A percentile compares a stretch with the other conserved stretches of the same genome.
These are phyloP conservation scores for Populus hybrid DNA, from an alignment of 441 rosid genomes.

Conservation along the genomic window DNA sequence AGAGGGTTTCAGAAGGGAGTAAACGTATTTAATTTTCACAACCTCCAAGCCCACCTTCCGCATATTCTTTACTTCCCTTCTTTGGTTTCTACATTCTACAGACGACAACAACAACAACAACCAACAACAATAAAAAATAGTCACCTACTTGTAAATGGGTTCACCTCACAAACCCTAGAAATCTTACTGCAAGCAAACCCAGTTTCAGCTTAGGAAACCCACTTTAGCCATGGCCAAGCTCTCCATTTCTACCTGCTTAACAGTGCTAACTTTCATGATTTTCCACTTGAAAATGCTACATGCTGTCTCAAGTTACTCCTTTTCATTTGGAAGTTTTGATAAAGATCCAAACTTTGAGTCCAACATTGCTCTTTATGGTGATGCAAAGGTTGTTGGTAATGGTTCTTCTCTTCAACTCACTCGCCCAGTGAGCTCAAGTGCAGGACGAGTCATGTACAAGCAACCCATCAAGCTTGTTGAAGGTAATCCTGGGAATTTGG, in stretches of 20 bases:
- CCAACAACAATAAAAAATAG: constrained; percentile 21
- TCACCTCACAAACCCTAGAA: constrained; percentile 44
- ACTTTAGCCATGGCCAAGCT: constrained; percentile 41
- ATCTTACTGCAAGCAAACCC: constrained; percentile 6
- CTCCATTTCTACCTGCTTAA: constrained; percentile 30
- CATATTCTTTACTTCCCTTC: constrained; percentile 32
- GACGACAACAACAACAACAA: constrained; percentile 20
- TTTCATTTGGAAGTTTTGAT: constrained; percentile 45
- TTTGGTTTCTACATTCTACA: constrained; percentile 18
- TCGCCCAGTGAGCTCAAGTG: constrained; percentile 39
- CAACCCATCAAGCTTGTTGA: constrained; percentile 64
- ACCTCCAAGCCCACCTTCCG: constrained; percentile 35
- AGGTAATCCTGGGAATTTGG: constrained; percentile 49
- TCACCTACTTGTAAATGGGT: constrained; percentile 35
- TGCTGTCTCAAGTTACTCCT: constrained; percentile 39
- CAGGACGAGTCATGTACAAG: constrained; percentile 59
- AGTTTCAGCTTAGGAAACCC: constrained; percentile 27
- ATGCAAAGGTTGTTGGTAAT: constrained; percentile 45
- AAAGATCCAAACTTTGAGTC: constrained; percentile 45
- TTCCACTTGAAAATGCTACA: constrained; percentile 32
- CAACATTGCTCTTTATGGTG: constrained; percentile 58
- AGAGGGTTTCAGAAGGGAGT: constrained; percentile 33
- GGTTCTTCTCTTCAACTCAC: constrained; percentile 60
- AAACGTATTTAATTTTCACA: constrained; percentile 67
- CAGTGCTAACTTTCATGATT: constrained; percentile 29